Base-by-base conservation (phyloP, 2,329 filamentous ascomycete genomes). In the Aspergillus fumigatus region DNA sequence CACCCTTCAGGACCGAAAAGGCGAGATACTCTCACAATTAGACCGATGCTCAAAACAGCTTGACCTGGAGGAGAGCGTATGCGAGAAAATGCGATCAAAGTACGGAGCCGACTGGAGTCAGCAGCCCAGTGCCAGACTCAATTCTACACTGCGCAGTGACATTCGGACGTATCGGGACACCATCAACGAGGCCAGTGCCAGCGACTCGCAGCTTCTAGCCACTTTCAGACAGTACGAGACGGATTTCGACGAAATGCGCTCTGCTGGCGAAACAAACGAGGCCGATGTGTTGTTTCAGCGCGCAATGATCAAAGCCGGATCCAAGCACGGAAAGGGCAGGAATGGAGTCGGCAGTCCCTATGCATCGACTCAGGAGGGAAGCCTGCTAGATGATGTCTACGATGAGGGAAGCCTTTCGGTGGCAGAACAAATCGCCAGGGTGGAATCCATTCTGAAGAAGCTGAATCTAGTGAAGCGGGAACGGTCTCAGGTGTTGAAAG, bases 81-180 rank as follows among this genome's bases (percentile, higher is more conserved):
- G 94, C 72, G 94, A 99, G 73, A 99, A 97, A 80, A 99, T 99
- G 94, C 85, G 94, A 49, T 95, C 92, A 11, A 99, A 99, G 72
- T 97, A 97, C 71, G 92, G 93, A 54, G 83, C 82, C 27, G 93
- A 97, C 54, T 99, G 94, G 94, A 96, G 91, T 19, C 94, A 99
- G 68, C 94, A 99, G 68, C 94, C 94, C 10, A 97, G 93, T 70
- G 90, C 90, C 32, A 83, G 90, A 55, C 82, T 99, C 43, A 99
- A 93, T 1, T 87, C 89, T 3, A 97, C 93, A 0, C 77, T 99
- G 51, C 84, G 92, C 54, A 88, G 86, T 57, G 94, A 99, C 70
- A 88, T 97, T 53, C 83, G 88, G 59, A 93, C 88, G 67, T 97
- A 97, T 69, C 85, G 88, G 29, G 89, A 92, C 56, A 94, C 94